Conservation (phyloP, 2,329 filamentous ascomycete genomes). For the Fusarium sp. region DNA sequence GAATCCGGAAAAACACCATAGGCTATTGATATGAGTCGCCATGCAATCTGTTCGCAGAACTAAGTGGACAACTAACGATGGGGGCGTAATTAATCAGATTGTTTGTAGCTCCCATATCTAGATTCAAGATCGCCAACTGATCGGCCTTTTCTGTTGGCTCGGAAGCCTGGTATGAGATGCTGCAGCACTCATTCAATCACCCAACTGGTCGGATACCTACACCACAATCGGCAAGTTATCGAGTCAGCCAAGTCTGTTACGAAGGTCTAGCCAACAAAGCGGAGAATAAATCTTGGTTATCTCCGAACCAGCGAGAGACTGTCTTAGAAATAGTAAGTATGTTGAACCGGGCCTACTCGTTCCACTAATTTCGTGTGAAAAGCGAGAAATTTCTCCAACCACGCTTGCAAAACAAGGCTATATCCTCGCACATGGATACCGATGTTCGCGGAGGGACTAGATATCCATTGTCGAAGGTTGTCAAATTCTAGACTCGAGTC, state of each 20-base stretch:
- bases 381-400: not conserved
- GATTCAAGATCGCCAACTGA: no score
- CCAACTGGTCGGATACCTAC: not conserved
- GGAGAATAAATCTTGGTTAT: not conserved
- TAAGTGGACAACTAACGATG: not conserved
- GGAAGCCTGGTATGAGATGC: not conserved
- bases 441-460: not conserved
- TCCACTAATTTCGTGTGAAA: not conserved
- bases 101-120: no score
- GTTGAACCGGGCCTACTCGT: not conserved
- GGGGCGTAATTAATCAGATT: no score
- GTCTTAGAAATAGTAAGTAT: not conserved
- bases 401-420: not conserved
- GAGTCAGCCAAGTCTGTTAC: not conserved
- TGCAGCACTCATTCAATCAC: not conserved
- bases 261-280: not conserved
- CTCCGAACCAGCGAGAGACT: not conserved
- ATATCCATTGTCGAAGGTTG: not conserved
- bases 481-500: not conserved
- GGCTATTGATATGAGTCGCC: not conserved
- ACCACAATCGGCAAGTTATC: not conserved
- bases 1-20: not conserved
- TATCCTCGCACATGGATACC: not conserved
- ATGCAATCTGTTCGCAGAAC: not conserved
- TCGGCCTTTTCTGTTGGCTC: not conserved